These are phyloP conservation scores for Jaltomata sinuosa DNA, from an alignment of 257 asterid genomes.

Conservation along the genomic window DNA sequence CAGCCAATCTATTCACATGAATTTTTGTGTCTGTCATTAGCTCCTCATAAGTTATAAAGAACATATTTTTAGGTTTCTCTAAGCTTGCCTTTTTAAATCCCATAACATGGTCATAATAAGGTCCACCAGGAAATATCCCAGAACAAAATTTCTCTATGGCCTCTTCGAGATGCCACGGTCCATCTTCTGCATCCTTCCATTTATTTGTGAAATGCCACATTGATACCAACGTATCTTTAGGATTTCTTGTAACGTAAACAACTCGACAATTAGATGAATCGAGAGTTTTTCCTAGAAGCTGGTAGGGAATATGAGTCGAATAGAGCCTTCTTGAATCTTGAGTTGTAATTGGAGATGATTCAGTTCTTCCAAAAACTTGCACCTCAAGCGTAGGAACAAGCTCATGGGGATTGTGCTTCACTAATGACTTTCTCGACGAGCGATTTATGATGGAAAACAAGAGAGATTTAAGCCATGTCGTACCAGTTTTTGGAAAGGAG, in stretches of 20 bases:
- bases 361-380: neutral
- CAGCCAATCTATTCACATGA: neutral
- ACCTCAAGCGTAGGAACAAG: slow-evolving; percentile 3
- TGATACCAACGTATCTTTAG: neutral
- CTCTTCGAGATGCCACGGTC: neutral
- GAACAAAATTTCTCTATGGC: neutral
- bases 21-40: neutral
- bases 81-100: neutral
- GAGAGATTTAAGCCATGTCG: slow-evolving; percentile 10
- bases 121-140: neutral
- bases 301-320: neutral
- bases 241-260: neutral
- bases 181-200: neutral
- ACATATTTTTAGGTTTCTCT: neutral
- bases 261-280: neutral
- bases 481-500: slow-evolving; percentile 5
- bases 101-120: slow-evolving; percentile 6
- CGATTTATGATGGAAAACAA: neutral
- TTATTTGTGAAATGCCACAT: neutral
- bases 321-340: neutral
- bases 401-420: neutral
- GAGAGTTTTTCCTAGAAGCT: neutral
- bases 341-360: neutral
- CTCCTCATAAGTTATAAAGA: slow-evolving; percentile 7
- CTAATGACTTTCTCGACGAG: neutral